Conservation (phyloP, 768 basidiomycete genomes). For the Mycena sanguinolenta region DNA sequence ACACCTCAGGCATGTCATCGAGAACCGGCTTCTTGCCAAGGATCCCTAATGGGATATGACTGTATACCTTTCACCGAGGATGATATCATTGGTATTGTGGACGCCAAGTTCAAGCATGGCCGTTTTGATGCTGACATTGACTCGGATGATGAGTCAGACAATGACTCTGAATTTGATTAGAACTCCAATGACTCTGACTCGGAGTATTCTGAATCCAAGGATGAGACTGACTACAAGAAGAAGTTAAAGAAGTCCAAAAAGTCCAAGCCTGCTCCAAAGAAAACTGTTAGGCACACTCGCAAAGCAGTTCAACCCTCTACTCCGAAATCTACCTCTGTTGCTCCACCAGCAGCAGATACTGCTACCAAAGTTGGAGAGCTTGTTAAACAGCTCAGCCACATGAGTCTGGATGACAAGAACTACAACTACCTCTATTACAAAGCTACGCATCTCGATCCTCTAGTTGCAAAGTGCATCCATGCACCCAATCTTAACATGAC, state of each 20-base stretch:
- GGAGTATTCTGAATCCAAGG: neutral
- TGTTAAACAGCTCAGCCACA: neutral
- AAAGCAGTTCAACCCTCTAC: neutral
- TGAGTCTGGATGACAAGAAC: slow-evolving; percentile 10
- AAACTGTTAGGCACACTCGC: neutral
- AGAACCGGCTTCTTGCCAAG: slow-evolving; percentile 7
- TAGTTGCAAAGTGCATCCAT: slow-evolving; percentile 13
- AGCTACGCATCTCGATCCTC: slow-evolving; percentile 16
- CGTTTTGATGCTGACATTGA: slow-evolving; percentile 13
- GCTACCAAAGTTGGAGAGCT: slow-evolving; percentile 5
- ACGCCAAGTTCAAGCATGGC: neutral
- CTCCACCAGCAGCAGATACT: neutral
- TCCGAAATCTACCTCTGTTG: neutral
- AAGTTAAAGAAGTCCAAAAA: neutral
- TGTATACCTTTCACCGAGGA: neutral
- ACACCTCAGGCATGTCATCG: neutral
- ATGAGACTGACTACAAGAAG: neutral
- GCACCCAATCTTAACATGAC: neutral
- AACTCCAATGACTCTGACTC: neutral
- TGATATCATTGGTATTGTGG: neutral
- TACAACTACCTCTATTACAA: slow-evolving; percentile 19
- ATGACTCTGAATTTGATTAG: neutral
- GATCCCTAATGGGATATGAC: slow-evolving; percentile 14
- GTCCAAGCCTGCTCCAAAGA: neutral
- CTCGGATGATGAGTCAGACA: neutral